These are phyloP conservation scores for Pleurotus ostreatus DNA, from an alignment of 768 basidiomycete genomes.

Conservation along the genomic window DNA sequence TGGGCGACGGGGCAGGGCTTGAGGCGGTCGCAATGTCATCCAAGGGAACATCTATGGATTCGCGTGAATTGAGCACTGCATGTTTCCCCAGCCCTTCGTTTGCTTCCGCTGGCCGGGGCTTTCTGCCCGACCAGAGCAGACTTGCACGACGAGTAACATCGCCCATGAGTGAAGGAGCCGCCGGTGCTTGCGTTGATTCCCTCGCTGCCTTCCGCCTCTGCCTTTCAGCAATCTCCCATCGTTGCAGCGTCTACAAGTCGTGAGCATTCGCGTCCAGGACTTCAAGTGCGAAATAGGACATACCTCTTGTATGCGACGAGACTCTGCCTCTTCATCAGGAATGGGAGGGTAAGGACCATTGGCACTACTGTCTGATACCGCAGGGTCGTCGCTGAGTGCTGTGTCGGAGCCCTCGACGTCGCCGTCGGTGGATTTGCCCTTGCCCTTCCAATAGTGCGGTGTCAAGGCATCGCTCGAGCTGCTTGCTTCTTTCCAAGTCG, in stretches of 20 bases:
- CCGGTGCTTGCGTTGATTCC: constrained; percentile 35
- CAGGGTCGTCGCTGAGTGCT: constrained; percentile 11
- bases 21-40: constrained; percentile 40
- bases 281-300: constrained; percentile 8
- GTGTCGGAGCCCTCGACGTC: constrained; percentile 9
- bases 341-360: constrained; percentile 57
- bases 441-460: constrained; percentile 21
- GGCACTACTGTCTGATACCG: constrained; percentile 15
- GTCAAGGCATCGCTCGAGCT: neutral
- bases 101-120: constrained; percentile 23
- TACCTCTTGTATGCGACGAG: constrained; percentile 72
- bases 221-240: constrained; percentile 77
- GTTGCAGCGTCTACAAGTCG: constrained; percentile 56
- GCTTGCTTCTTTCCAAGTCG: neutral
- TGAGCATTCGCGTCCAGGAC: constrained; percentile 6
- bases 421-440: constrained; percentile 26
- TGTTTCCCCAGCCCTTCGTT: constrained; percentile 32
- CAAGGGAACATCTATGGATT: constrained; percentile 54
- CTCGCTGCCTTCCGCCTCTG: constrained; percentile 71
- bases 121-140: constrained; percentile 47
- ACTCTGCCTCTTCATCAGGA: constrained; percentile 63
- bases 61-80: constrained; percentile 45
- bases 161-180: constrained; percentile 44
- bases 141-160: constrained; percentile 59
- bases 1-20: constrained; percentile 35